A percentile compares a stretch with the other conserved stretches of the same genome.
These are phyloP conservation scores for Diaporthe velutina DNA, from an alignment of 2,329 filamentous ascomycete species.

Conservation along the genomic window DNA sequence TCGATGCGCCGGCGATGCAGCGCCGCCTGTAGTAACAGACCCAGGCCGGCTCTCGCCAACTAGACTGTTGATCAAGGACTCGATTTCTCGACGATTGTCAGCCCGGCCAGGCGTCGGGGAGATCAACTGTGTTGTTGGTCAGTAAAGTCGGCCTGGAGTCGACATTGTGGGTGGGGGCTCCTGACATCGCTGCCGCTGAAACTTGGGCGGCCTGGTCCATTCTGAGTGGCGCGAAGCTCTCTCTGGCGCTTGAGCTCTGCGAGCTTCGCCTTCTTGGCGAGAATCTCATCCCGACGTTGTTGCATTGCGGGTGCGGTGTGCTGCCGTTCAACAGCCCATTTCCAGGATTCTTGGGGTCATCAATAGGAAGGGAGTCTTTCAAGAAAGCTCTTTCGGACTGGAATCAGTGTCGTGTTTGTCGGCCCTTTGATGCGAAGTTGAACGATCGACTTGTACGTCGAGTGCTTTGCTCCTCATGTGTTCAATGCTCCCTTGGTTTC, in stretches of 20 bases:
- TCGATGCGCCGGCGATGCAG: conserved; percentile 74
- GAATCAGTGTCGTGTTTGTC: not conserved
- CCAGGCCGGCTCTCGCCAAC: conserved; percentile 82
- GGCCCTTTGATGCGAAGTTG: not conserved
- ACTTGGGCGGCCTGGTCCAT: conserved; percentile 76
- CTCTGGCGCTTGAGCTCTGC: conserved; percentile 95
- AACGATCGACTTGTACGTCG: conserved; percentile 13
- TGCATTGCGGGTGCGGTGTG: conserved; percentile 65
- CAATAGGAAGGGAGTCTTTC: not conserved
- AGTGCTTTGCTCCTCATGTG: conserved; percentile 29
- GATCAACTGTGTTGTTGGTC: conserved; percentile 63
- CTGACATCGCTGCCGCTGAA: conserved; percentile 79
- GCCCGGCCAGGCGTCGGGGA: conserved; percentile 78
- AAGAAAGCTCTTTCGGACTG: not conserved
- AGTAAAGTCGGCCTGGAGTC: conserved; percentile 30
- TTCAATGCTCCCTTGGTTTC: conserved; percentile 21
- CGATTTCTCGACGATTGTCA: conserved; percentile 81
- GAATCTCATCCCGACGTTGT: conserved; percentile 94
- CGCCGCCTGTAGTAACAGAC: conserved; percentile 73
- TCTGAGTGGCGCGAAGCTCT: conserved; percentile 84
- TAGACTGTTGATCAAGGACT: conserved; percentile 86
- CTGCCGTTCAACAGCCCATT: conserved; percentile 59
- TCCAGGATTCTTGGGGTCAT: conserved; percentile 48
- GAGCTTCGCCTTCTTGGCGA: conserved; percentile 96
- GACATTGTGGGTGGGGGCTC: conserved; percentile 41